These are phyloP conservation scores for Hypocreales sp. DNA, from an alignment of 2,329 filamentous ascomycete species.

Conservation along the genomic window DNA sequence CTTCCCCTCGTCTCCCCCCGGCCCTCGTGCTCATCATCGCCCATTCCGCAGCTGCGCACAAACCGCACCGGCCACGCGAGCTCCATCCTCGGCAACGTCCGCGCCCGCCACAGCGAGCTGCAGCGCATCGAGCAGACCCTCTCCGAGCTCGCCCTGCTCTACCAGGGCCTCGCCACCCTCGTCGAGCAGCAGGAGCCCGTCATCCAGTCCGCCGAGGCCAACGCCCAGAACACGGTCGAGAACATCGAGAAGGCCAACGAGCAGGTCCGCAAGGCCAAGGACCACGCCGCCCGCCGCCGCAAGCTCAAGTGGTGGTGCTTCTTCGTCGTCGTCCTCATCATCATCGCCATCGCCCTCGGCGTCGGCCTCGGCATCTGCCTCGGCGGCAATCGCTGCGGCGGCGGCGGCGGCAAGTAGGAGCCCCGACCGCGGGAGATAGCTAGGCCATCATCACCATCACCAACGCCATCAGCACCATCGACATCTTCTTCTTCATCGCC, in stretches of 20 bases:
- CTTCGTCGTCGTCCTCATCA: conserved; percentile 41
- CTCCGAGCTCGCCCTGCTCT: conserved; percentile 52
- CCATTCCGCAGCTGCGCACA: conserved; percentile 47
- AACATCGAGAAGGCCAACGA: conserved; percentile 55
- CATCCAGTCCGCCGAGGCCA: conserved; percentile 45
- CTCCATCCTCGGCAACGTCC: conserved; percentile 61
- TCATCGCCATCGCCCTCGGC: conserved; percentile 37
- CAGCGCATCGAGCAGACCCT: conserved; percentile 67
- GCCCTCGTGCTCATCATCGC: background rate
- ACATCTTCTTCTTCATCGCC: too few relatives aligned
- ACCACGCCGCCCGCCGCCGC: conserved; percentile 48
- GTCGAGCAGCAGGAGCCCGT: conserved; percentile 57
- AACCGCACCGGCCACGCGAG: conserved; percentile 61
- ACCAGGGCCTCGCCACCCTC: conserved; percentile 59
- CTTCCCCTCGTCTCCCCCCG: background rate
- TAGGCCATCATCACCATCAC: too few relatives aligned
- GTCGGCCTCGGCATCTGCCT: conserved; percentile 37
- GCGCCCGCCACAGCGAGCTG: conserved; percentile 71
- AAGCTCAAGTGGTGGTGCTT: conserved; percentile 76
- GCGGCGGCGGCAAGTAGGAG: too few relatives aligned
- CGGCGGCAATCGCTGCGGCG: conserved; percentile 2
- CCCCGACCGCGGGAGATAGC: too few relatives aligned
- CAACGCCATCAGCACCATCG: too few relatives aligned
- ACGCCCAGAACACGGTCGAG: conserved; percentile 48
- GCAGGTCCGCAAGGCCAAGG: conserved; percentile 53